Base-by-base conservation (phyloP, 352 stramenopile species). In the Achlya hypogyna region DNA sequence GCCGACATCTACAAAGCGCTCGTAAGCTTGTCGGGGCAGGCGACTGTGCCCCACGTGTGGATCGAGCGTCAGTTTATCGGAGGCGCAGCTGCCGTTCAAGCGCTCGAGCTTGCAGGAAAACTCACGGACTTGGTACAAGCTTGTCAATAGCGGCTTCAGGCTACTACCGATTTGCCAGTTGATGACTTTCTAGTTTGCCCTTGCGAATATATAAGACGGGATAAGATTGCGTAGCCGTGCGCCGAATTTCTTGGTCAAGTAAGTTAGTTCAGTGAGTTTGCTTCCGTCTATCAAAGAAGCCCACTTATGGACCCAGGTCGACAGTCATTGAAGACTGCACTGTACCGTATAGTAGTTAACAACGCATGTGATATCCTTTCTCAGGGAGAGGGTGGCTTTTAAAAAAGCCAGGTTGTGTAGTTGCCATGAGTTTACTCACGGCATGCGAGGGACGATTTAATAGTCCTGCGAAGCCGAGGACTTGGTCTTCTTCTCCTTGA, bases 391-490 rank as follows among this genome's bases (percentile, higher is more conserved):
- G 49, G 49, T 56, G 49, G 49, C 49, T 56, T 56, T 56, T 56
- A 56, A 20, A 56, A 56, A 56, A 56, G 49, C 49, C 49, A 56
- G 49, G 49, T 10, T 56, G 49, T 56, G 6, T 8, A 6, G 49
- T 34, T 6, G 6, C 23, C 23, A 14, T 14, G 29, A 54, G 6
- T 6, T 54, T 54, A 6, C 6, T 34, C 49, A 34, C 29, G 23
- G 49, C 2, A 9, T 45, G 38, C 38, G 38, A 28, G 14, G 27
- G 54, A 20, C 54, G 35, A 51, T 49, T 78, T 80, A 84, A 74
- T 84, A 84, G 73, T 84, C 77, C 69, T 84, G 77, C 54, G 77
- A 84, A 10, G 75, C 75, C 43, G 77, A 81, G 1, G 70, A 66
- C 67, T 82, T 82, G 64, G 74, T 74, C 74, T 83, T 83, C 71